phyloP scores from a whole-genome alignment of 2,329 filamentous ascomycete species.

The Myriosclerotinia duriaeana region DNA sequence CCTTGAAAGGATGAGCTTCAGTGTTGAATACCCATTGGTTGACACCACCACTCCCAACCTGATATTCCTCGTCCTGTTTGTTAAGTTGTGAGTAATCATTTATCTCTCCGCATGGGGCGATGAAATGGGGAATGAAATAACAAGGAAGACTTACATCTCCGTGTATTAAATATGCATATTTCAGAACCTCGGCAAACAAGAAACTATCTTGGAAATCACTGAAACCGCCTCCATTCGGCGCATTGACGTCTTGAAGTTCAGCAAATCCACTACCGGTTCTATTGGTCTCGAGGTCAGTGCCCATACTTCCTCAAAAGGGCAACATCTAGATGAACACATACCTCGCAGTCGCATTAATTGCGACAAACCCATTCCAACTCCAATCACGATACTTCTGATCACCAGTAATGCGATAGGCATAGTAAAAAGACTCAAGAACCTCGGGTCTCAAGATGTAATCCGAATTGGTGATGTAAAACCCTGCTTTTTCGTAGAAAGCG shows the following conservation, averaged over 20 bases:
- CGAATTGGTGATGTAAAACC: slow-evolving; percentile 66
- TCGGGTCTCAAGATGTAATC: slow-evolving; percentile 74
- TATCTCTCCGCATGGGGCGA: neutral
- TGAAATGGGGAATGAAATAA: no score
- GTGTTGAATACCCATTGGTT: slow-evolving; percentile 64
- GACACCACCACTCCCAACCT: slow-evolving; percentile 50
- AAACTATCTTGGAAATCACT: slow-evolving; percentile 81
- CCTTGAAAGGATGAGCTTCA: slow-evolving; percentile 61
- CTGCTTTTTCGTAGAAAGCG: slow-evolving; percentile 63
- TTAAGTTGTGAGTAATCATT: slow-evolving; percentile 24
- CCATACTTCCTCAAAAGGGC: neutral
- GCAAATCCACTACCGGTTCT: slow-evolving; percentile 66
- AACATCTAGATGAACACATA: neutral
- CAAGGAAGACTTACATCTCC: slow-evolving; percentile 34
- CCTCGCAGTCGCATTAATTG: slow-evolving; percentile 60
- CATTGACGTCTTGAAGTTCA: slow-evolving; percentile 65
- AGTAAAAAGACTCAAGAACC: slow-evolving; percentile 82
- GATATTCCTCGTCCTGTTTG: slow-evolving; percentile 47
- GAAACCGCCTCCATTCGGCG: slow-evolving; percentile 57
- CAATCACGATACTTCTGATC: slow-evolving; percentile 76
- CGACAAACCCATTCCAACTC: slow-evolving; percentile 76
- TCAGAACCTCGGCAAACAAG: slow-evolving; percentile 83
- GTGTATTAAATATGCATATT: slow-evolving; percentile 73
- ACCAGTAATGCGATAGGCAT: slow-evolving; percentile 78
- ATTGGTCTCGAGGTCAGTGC: neutral